Percentiles rank a stretch among this genome's conserved stretches.
phyloP scores from a whole-genome alignment of 352 stramenopile genomes.

The Phytophthora sp. region DNA sequence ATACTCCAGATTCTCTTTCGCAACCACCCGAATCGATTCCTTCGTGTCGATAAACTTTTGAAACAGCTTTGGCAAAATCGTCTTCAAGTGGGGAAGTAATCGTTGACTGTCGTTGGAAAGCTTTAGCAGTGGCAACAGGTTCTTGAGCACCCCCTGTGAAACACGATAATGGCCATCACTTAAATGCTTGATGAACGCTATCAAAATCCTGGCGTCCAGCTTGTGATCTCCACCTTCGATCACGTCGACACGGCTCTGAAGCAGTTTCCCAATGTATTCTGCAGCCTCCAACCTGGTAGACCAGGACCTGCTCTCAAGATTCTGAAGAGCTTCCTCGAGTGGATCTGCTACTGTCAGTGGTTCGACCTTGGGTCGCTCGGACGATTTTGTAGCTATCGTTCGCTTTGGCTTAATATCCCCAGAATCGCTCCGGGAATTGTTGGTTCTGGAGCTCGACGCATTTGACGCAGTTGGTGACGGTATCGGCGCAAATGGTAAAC shows the following conservation, averaged over 20 bases:
- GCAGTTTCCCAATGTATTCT: constrained; percentile 46
- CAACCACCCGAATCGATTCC: constrained; percentile 54
- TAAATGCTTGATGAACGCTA: constrained; percentile 66
- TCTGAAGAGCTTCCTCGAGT: constrained; percentile 60
- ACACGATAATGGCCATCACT: constrained; percentile 80
- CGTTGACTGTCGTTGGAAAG: constrained; percentile 44
- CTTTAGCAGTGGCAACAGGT: constrained; percentile 60
- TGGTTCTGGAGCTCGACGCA: constrained; percentile 34
- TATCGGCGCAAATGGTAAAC: constrained; percentile 10
- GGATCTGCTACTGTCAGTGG: constrained; percentile 34
- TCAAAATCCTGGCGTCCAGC: constrained; percentile 64
- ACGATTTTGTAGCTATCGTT: constrained; percentile 14
- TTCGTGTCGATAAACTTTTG: constrained; percentile 84
- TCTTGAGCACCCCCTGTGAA: constrained; percentile 66
- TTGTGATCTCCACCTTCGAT: constrained; percentile 34
- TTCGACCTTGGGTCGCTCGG: constrained; percentile 18
- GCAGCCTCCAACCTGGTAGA: constrained; percentile 70
- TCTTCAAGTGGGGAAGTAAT: constrained; percentile 60
- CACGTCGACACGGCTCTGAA: constrained; percentile 30
- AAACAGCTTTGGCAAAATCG: constrained; percentile 68
- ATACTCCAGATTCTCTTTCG: constrained; percentile 70
- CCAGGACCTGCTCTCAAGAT: constrained; percentile 64
- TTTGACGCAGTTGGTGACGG: constrained; percentile 37
- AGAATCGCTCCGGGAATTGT: constrained; percentile 22
- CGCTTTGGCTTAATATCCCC: constrained; percentile 25